A percentile compares a stretch with the other conserved stretches of the same genome.
These are phyloP conservation scores for Hypomyces rosellus DNA, from an alignment of 2,329 filamentous ascomycete genomes.

Conservation along the genomic window DNA sequence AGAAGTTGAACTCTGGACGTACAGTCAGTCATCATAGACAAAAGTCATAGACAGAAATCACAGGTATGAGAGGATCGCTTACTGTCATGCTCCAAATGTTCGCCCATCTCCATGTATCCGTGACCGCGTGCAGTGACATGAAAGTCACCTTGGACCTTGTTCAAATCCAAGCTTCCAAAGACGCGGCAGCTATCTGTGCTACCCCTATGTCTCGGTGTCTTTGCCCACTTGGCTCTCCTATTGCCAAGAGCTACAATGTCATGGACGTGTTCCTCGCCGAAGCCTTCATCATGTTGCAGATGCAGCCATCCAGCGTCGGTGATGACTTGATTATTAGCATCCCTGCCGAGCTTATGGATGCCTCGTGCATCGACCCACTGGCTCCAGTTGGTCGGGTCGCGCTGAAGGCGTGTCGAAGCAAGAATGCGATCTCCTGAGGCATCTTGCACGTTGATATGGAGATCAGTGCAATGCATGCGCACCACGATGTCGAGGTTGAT, in stretches of 20 bases:
- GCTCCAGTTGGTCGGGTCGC: constrained; percentile 72
- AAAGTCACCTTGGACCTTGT: constrained; percentile 97
- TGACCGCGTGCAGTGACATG: constrained; percentile 94
- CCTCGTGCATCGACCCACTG: constrained; percentile 73
- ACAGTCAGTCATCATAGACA: constrained; percentile 15
- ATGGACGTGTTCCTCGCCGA: constrained; percentile 77
- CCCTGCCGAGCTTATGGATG: constrained; percentile 53
- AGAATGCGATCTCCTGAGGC: constrained; percentile 87
- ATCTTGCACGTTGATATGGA: constrained; percentile 98
- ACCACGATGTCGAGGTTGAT: constrained; percentile 95
- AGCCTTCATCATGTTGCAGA: constrained; percentile 55
- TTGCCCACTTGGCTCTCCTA: constrained; percentile 61
- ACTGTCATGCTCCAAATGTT: constrained; percentile 77
- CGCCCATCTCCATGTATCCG: constrained; percentile 77
- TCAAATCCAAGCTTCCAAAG: constrained; percentile 83
- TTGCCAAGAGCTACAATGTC: constrained; percentile 73
- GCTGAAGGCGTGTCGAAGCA: constrained; percentile 65
- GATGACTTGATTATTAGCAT: constrained; percentile 47
- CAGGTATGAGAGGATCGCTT: constrained; percentile 31
- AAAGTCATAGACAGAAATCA: background rate
- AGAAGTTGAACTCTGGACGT: constrained; percentile 83
- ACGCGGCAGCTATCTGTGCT: constrained; percentile 73
- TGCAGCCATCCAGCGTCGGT: constrained; percentile 53
- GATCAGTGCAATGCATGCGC: constrained; percentile 75
- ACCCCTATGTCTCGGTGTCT: constrained; percentile 63